These are phyloP conservation scores for Penicillium manginii DNA, from an alignment of 495 filamentous ascomycete species.

Conservation along the genomic window DNA sequence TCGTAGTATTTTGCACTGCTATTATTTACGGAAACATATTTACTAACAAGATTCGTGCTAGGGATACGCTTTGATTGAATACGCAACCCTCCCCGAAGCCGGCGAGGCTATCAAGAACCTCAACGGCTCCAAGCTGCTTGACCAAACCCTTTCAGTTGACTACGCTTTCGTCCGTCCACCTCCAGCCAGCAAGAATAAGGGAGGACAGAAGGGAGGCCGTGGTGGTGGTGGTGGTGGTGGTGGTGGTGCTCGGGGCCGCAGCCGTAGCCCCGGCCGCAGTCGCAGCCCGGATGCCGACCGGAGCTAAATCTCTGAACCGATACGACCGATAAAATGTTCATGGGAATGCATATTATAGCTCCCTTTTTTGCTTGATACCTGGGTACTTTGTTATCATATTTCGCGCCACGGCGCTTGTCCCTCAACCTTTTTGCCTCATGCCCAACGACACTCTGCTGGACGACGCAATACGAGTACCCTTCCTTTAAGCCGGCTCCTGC, in stretches of 20 bases:
- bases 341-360: conserved; percentile 1
- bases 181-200: conserved; percentile 64
- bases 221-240: conserved; percentile 24
- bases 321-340: conserved; percentile 2
- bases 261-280: conserved; percentile 60
- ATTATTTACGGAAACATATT: neutral
- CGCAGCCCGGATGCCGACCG: conserved; percentile 57
- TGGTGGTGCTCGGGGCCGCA: conserved; percentile 46
- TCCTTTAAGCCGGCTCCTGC: neutral
- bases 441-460: neutral
- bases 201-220: conserved; percentile 51
- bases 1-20: neutral
- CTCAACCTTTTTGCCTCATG: neutral
- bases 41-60: conserved; percentile 37
- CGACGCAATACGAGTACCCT: neutral
- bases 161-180: conserved; percentile 97
- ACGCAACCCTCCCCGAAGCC: conserved; percentile 84
- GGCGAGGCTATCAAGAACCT: conserved; percentile 83
- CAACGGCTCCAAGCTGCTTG: conserved; percentile 80
- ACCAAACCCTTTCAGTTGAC: conserved; percentile 90
- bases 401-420: conserved; percentile 3
- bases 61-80: conserved; percentile 95
- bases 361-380: conserved; percentile 19
- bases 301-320: conserved; percentile 29
- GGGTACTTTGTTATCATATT: conserved; percentile 14